Conservation (phyloP, 805 yeast genomes). For the Isabelozyma pseudorhagii region DNA sequence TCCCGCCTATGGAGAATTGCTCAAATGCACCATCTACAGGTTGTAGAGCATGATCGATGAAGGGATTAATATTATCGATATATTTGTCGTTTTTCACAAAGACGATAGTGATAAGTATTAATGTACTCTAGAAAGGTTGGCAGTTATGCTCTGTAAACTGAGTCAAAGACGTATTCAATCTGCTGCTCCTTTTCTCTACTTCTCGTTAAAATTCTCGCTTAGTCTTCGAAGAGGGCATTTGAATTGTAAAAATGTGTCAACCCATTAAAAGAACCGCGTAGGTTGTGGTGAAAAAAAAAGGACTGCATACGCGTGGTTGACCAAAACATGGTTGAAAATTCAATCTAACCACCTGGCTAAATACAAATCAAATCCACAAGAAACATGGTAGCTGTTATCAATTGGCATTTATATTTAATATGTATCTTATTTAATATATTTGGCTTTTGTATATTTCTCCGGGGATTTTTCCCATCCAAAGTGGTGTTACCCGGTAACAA, state of each 20-base stretch:
- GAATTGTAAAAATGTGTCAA: neutral
- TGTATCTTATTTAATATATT: conserved; percentile 10
- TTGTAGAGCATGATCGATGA: no score
- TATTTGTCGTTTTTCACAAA: no score
- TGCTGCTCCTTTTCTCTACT: no score
- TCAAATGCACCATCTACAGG: no score
- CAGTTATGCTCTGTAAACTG: no score
- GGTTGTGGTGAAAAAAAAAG: neutral
- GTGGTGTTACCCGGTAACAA: conserved; percentile 62
- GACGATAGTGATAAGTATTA: no score
- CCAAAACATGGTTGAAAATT: neutral
- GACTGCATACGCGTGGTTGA: neutral
- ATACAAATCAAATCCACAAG: neutral
- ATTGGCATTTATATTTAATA: neutral
- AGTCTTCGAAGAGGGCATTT: neutral
- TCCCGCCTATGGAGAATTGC: no score
- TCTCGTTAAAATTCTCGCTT: no score
- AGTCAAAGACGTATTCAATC: no score
- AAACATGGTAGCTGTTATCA: neutral
- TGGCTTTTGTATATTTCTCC: conserved; percentile 63
- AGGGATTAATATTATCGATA: no score
- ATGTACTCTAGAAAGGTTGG: no score
- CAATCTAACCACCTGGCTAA: neutral
- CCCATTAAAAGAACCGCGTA: neutral
- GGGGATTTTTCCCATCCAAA: conserved; percentile 93